Conservation (phyloP, 2,329 filamentous ascomycete genomes). For the Neoarthrinium moseri region DNA sequence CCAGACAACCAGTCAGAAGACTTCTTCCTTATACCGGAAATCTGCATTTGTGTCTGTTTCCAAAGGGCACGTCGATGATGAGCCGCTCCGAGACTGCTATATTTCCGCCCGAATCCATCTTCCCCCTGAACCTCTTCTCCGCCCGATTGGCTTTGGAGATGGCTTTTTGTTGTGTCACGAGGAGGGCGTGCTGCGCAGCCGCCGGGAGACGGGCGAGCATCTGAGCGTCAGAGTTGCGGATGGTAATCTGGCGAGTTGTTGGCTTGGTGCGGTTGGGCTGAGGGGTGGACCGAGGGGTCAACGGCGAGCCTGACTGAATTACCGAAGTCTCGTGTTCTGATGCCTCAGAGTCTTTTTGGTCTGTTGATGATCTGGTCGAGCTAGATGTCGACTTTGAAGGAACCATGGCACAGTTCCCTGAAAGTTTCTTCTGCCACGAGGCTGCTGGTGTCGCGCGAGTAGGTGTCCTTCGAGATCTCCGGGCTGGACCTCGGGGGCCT, state of each 20-base stretch:
- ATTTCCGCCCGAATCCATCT: slow-evolving; percentile 11
- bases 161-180: slow-evolving; percentile 4
- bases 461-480: neutral
- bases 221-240: slow-evolving; percentile 7
- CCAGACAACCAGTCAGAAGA: too few relatives aligned
- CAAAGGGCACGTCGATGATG: slow-evolving; percentile 8
- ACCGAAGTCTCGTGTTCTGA: neutral
- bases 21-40: slow-evolving; percentile 4
- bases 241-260: neutral
- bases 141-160: neutral
- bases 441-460: neutral
- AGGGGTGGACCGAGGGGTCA: neutral
- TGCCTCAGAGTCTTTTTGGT: neutral
- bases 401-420: neutral
- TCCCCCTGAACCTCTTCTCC: slow-evolving; percentile 7
- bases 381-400: neutral
- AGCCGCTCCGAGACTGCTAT: slow-evolving; percentile 8
- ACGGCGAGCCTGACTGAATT: neutral
- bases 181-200: slow-evolving; percentile 1
- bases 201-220: slow-evolving; percentile 5
- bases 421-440: neutral
- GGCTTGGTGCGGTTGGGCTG: neutral
- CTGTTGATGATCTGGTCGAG: neutral
- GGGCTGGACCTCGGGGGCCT: neutral
- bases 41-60: slow-evolving; percentile 5